Evolutionary conservation across 495 filamentous ascomycete species (phyloP).

Genomic region (Penicillium ucsense): DNA sequence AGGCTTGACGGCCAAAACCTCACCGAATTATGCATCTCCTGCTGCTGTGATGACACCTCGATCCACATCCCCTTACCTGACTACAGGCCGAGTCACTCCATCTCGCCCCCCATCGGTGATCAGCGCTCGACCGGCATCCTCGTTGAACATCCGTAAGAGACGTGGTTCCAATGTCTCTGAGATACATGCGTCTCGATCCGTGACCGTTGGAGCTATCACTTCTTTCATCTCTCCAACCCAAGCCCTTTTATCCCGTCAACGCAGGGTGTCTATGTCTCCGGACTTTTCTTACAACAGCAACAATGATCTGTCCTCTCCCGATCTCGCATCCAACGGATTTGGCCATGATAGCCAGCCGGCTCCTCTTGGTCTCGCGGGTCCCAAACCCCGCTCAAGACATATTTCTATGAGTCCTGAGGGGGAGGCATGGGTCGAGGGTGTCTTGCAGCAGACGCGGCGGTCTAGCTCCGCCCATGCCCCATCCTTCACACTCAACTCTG

Average conservation of each 20-base stretch:
- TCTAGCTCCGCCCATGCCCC: constrained; percentile 26
- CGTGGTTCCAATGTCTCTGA: constrained; percentile 33
- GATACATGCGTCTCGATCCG: constrained; percentile 18
- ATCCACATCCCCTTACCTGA: constrained; percentile 7
- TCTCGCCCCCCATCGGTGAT: constrained; percentile 28
- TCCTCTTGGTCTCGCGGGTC: constrained; percentile 40
- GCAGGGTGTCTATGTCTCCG: constrained; percentile 32
- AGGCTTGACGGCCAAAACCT: constrained; percentile 25
- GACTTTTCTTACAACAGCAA: constrained; percentile 24
- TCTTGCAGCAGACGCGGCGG: constrained; percentile 33
- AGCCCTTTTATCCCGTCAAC: constrained; percentile 15
- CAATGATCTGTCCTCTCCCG: constrained; percentile 11
- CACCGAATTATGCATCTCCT: constrained; percentile 25
- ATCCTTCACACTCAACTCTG: constrained; percentile 5
- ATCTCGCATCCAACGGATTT: constrained; percentile 1
- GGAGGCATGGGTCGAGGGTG: constrained; percentile 43
- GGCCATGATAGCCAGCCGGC: constrained; percentile 17
- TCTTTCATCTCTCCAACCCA: constrained; percentile 24
- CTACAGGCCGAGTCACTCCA: constrained; percentile 22
- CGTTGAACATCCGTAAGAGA: constrained; percentile 33
- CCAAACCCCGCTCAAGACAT: constrained; percentile 34
- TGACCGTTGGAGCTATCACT: constrained; percentile 19
- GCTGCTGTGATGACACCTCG: constrained; percentile 15
- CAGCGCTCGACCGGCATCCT: constrained; percentile 29
- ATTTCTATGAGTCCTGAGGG: constrained; percentile 40